These are phyloP conservation scores for Mortierella sp. DNA, from an alignment of 371 early-diverging fungal genomes.

Conservation along the genomic window DNA sequence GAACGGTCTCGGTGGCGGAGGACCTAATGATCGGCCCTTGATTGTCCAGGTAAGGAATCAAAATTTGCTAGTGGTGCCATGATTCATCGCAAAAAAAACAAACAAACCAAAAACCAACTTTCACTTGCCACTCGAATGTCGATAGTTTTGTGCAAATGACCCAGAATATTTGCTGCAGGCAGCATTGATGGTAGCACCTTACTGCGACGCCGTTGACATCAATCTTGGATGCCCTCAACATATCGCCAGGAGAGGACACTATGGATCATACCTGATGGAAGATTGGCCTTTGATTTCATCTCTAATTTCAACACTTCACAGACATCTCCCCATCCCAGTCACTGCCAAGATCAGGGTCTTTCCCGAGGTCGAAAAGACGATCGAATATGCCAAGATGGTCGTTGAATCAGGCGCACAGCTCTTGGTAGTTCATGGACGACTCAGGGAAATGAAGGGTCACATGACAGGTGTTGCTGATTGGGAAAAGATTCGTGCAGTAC, in stretches of 20 bases:
- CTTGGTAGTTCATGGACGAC: slow-evolving; percentile 97
- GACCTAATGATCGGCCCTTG: slow-evolving; percentile 86
- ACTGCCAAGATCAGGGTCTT: slow-evolving; percentile 99
- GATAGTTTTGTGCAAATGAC: slow-evolving; percentile 97
- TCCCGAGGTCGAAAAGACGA: slow-evolving; percentile 91
- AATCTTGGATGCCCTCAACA: slow-evolving; percentile 99
- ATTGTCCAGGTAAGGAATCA: slow-evolving; percentile 83
- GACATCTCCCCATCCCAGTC: slow-evolving; percentile 93
- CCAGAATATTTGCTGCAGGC: slow-evolving; percentile 89
- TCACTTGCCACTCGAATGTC: background rate
- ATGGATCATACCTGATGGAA: slow-evolving; percentile 97
- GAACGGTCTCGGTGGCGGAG: slow-evolving; percentile 65
- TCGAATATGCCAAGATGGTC: slow-evolving; percentile 97
- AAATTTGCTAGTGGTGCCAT: background rate
- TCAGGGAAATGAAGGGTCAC: slow-evolving; percentile 97
- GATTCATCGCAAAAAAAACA: background rate
- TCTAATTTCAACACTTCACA: slow-evolving; percentile 78
- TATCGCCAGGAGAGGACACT: slow-evolving; percentile 95
- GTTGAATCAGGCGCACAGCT: slow-evolving; percentile 95
- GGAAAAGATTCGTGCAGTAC: slow-evolving; percentile 96
- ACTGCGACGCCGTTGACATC: slow-evolving; percentile 97
- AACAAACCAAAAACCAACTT: background rate
- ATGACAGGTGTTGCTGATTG: slow-evolving; percentile 98
- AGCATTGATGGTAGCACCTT: slow-evolving; percentile 84
- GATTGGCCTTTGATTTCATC: slow-evolving; percentile 92